Percentiles rank a stretch among this genome's conserved stretches.
Conservation (phyloP, 352 stramenopile genomes). For the Phytophthora rubi region DNA sequence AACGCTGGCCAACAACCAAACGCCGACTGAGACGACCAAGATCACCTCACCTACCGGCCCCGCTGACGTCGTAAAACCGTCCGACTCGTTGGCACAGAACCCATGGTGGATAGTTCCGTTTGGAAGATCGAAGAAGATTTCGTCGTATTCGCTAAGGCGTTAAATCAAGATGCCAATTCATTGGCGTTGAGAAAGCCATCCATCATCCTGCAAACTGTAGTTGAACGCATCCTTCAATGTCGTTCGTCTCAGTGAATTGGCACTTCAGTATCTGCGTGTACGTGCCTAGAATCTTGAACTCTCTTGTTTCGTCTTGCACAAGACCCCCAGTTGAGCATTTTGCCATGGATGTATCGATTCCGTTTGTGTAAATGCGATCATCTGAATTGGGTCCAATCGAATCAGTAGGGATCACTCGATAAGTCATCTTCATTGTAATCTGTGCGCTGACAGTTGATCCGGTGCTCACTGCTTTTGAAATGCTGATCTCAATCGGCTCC, state of each 20-base stretch:
- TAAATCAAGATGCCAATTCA: neutral
- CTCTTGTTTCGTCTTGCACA: slow-evolving; percentile 4
- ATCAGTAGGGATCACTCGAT: slow-evolving; percentile 44
- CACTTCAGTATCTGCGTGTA: slow-evolving; percentile 38
- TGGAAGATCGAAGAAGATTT: slow-evolving; percentile 37
- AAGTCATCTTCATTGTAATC: slow-evolving; percentile 53
- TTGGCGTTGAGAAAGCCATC: neutral
- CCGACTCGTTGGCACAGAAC: slow-evolving; percentile 5
- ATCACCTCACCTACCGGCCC: neutral
- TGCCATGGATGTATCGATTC: neutral
- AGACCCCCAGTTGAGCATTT: neutral
- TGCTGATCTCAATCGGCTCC: slow-evolving; percentile 49
- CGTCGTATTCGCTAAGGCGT: slow-evolving; percentile 39
- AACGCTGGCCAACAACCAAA: neutral
- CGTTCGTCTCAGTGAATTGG: slow-evolving; percentile 30
- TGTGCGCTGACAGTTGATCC: slow-evolving; percentile 24
- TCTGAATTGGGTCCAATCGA: slow-evolving; percentile 17
- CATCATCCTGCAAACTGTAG: slow-evolving; percentile 19
- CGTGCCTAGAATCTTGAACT: slow-evolving; percentile 40
- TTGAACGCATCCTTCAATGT: slow-evolving; percentile 39
- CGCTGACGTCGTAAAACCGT: slow-evolving; percentile 24
- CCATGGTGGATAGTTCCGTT: slow-evolving; percentile 38
- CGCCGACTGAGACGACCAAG: slow-evolving; percentile 8
- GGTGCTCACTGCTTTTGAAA: slow-evolving; percentile 20
- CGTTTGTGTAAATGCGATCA: slow-evolving; percentile 8